Base-by-base conservation (phyloP, 192 early-diverging fungal species). In the Paraglomus occultum region DNA sequence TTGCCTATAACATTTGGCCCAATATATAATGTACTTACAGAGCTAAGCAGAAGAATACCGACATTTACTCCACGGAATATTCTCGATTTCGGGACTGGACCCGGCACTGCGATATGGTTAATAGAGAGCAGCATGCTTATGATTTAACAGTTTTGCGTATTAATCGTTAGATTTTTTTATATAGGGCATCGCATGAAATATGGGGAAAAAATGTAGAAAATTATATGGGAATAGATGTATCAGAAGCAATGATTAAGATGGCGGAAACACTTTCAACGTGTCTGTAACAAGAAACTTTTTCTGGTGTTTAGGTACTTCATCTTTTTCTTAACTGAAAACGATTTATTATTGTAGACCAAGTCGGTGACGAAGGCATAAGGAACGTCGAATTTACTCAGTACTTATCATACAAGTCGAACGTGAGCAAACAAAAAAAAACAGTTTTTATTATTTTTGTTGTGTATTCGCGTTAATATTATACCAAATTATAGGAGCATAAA, bases 21-120 rank as follows among this genome's bases (percentile, higher is more conserved):
- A 0, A 72, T 88, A 6, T 73, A 54, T 55, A 93, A 91, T 73
- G 85, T 95, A 1, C 69, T 93, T 31, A 53, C 43, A 4, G 91
- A 95, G 71, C 61, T 92, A 2, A 67, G 74, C 2, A 74, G 65
- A 40, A 78, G 94, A n/a, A 31, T 92, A 14, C 87, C 89, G 1
- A 79, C 78, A 14, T 85, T 92, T 64, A 46, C 59, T 0, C 92
- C 92, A 0, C 71, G 46, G 31, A 77, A 71, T 7, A 73, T 92
- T 11, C 62, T 93, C 63, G 94, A 95, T 77, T 94, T 93, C 76
- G 94, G 90, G 20, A 84, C 83, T 0, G 94, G 94, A 5, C 90
- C 94, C 2, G 94, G 88, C n/a, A 88, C 90, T 6, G 91, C 81
- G 6, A 79, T 93, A 20, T 95, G 92, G 84, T 85, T 81, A 40